Evolutionary conservation across 345 rosid genomes (phyloP), one percentile per base, ranked within the genome.

Genomic region (Boechera divaricarpa): DNA sequence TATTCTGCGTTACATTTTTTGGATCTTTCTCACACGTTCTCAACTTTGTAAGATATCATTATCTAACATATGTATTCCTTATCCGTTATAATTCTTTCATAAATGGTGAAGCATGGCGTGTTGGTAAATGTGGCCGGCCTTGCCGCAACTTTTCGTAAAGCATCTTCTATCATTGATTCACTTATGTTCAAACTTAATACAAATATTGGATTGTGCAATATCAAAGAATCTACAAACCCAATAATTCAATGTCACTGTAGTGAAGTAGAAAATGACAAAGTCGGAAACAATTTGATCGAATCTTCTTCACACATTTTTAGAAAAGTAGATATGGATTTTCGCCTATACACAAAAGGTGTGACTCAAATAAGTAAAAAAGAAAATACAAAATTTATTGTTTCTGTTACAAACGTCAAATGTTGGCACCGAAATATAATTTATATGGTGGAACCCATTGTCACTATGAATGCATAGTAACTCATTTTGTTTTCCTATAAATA

Each of bases 251-350:
- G 49, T 66, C 44, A 64, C 72, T 63, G 52, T 77, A 44, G 72
- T 70, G 61, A 47, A 63, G 67, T 56, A 55, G 67, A 38, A 70
- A 47, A 77, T n/a, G 65, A 55, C 56, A 77, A 77, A 70, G 63
- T 63, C 33, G 33, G 76, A 33, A 62, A 63, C 9, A 54, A 45
- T 15, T n/a, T 63, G 6, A 64, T 77, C 11, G 76, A 71, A 70
- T 77, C 61, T 77, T 45, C 36, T 28, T 63, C 80, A 70, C 67
- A 70, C 45, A 56, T 45, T 26, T 70, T 28, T 10, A 47, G 49
- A 63, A 41, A 70, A 55, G 52, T 77, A 53, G 52, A 70, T 41
- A 9, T 45, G 47, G 39, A 15, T 5, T 76, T 53, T 68, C 47
- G 13, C 16, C 33, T 3, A 12, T 9, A 76, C 32, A 39, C 48